Conservation (phyloP, 1,284 basidiomycete species). For the Cryptococcus hybrid region DNA sequence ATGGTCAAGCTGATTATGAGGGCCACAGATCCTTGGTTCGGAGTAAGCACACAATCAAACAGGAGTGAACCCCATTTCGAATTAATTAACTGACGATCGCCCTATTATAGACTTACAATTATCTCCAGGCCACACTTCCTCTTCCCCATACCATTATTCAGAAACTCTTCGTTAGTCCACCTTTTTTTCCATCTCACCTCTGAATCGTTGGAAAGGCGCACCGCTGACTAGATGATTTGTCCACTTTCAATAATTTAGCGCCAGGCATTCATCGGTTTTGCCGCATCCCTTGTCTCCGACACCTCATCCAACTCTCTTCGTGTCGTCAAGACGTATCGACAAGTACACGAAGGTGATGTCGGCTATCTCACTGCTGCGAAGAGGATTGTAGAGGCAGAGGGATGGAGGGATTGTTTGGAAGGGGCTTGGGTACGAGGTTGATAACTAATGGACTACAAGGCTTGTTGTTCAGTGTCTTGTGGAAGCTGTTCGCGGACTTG, state of each 20-base stretch:
- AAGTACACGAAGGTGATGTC: slow-evolving; percentile 74
- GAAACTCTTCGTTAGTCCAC: slow-evolving; percentile 52
- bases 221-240: neutral
- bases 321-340: slow-evolving; percentile 90
- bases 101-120: slow-evolving; percentile 62
- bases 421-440: slow-evolving; percentile 78
- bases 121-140: slow-evolving; percentile 64
- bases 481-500: slow-evolving; percentile 81
- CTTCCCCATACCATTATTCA: slow-evolving; percentile 56
- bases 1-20: neutral
- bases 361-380: slow-evolving; percentile 60
- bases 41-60: slow-evolving; percentile 10
- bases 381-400: slow-evolving; percentile 62
- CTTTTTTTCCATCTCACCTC: neutral
- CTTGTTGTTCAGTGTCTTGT: slow-evolving; percentile 76
- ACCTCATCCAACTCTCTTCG: slow-evolving; percentile 78
- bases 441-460: slow-evolving; percentile 83
- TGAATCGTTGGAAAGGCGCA: no score
- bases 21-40: slow-evolving; percentile 59
- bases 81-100: slow-evolving; percentile 2
- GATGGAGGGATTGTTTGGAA: slow-evolving; percentile 72
- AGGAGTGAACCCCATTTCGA: neutral
- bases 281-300: slow-evolving; percentile 75
- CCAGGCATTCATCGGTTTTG: slow-evolving; percentile 83
- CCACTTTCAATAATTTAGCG: slow-evolving; percentile 45